Evolutionary conservation across 495 filamentous ascomycete species (phyloP).

Genomic region (Aeminium ludgeri): DNA sequence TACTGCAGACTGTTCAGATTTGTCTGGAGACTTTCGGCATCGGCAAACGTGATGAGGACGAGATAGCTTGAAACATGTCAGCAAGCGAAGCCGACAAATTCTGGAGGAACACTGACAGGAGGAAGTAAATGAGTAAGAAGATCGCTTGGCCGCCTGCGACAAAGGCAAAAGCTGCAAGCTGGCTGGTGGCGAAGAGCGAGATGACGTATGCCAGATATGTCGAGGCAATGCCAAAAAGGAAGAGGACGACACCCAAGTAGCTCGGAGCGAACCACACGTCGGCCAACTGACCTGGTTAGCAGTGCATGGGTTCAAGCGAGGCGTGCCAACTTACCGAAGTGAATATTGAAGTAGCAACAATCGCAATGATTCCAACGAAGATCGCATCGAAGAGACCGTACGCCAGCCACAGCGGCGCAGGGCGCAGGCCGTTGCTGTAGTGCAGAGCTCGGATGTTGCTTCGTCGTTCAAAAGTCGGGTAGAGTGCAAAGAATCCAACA

Average conservation of each 20-base stretch:
- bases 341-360: background rate
- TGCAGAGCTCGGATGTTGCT: constrained; percentile 63
- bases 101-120: constrained; percentile 17
- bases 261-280: constrained; percentile 54
- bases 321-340: constrained; percentile 29
- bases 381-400: constrained; percentile 65
- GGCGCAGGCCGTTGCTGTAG: constrained; percentile 51
- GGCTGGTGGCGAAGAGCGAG: constrained; percentile 48
- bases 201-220: constrained; percentile 56
- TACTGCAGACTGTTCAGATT: constrained; percentile 48
- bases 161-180: constrained; percentile 58
- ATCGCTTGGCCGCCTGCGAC: constrained; percentile 54
- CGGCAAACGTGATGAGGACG: constrained; percentile 51
- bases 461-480: constrained; percentile 64
- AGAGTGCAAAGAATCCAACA: constrained; percentile 76
- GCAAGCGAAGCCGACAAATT: background rate
- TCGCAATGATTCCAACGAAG: constrained; percentile 35
- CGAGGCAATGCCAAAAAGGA: constrained; percentile 57
- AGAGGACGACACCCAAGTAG: constrained; percentile 59
- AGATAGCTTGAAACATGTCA: constrained; percentile 35
- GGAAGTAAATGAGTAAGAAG: constrained; percentile 63
- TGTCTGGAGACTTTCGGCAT: constrained; percentile 40
- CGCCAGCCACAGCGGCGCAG: constrained; percentile 31
- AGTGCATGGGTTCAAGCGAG: constrained; percentile 44
- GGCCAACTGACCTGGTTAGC: constrained; percentile 25